phyloP scores from a whole-genome alignment of 176 grass and related monocot species.

The Phyllostachys edulis region DNA sequence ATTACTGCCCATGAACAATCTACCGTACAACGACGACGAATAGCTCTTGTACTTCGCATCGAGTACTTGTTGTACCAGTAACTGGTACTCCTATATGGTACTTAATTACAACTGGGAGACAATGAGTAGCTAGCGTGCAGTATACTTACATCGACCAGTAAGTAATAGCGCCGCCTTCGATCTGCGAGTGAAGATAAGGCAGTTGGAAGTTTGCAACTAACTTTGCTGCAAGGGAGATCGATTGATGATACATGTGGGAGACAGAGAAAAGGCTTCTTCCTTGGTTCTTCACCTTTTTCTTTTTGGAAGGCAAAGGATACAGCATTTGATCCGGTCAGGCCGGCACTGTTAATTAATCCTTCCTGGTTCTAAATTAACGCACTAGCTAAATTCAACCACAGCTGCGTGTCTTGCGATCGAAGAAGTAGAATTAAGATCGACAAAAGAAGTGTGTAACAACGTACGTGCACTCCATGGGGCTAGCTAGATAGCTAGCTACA shows the following conservation, averaged over 20 bases:
- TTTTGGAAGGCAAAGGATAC: not conserved
- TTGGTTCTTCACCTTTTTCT: not conserved
- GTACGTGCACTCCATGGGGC: no score
- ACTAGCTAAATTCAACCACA: no score
- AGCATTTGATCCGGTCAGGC: not conserved
- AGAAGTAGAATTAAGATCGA: no score
- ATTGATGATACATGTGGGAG: not conserved
- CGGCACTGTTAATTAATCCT: no score
- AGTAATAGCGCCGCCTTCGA: not conserved
- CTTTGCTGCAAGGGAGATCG: not conserved
- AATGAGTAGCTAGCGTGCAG: not conserved
- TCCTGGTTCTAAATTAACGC: no score
- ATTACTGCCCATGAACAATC: not conserved
- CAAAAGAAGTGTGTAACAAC: no score
- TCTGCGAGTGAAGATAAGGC: not conserved
- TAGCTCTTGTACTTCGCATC: not conserved
- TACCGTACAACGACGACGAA: not conserved
- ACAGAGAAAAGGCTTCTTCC: conserved; percentile 19
- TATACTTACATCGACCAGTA: not conserved
- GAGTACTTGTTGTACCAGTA: not conserved
- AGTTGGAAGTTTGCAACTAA: conserved; percentile 11
- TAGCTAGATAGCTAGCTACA: not conserved
- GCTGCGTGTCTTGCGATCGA: no score
- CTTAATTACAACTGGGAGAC: not conserved
- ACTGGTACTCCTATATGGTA: not conserved